These are phyloP conservation scores for Babesia sp. DNA, from an alignment of 169 alveolate species.

Conservation along the genomic window DNA sequence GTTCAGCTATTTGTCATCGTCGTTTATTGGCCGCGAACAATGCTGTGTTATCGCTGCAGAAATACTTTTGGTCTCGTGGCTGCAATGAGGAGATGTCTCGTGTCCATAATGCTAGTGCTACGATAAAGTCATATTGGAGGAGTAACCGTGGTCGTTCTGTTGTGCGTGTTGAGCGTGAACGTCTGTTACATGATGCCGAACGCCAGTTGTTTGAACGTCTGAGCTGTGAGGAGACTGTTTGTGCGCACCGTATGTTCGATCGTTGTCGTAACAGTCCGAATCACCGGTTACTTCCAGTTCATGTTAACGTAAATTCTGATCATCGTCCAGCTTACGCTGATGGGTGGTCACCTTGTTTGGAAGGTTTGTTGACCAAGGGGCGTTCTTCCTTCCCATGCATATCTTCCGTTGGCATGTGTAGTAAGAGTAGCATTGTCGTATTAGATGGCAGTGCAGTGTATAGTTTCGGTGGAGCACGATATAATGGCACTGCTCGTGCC, in stretches of 20 bases:
- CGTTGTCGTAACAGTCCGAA: background rate
- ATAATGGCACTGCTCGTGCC: background rate
- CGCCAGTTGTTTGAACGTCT: slow-evolving; percentile 18
- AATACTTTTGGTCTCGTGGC: slow-evolving; percentile 20
- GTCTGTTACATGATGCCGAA: background rate
- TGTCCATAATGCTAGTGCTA: background rate
- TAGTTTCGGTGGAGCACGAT: slow-evolving; percentile 16
- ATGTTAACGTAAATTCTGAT: slow-evolving; percentile 48
- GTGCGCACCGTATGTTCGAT: slow-evolving; percentile 27
- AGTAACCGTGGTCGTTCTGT: background rate
- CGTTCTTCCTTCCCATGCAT: slow-evolving; percentile 4
- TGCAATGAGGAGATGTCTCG: slow-evolving; percentile 4
- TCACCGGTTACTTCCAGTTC: slow-evolving; percentile 44
- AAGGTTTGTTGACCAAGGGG: slow-evolving; percentile 14
- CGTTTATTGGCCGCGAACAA: slow-evolving; percentile 9
- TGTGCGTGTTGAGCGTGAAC: slow-evolving; percentile 6
- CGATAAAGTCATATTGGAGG: slow-evolving; percentile 1
- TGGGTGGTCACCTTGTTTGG: slow-evolving; percentile 51
- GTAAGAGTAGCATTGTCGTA: slow-evolving; percentile 29
- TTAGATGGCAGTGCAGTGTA: slow-evolving; percentile 32
- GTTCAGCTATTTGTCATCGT: slow-evolving; percentile 4
- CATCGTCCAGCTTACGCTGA: slow-evolving; percentile 40
- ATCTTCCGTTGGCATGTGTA: slow-evolving; percentile 18
- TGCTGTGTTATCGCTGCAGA: slow-evolving; percentile 35
- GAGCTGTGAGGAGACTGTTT: slow-evolving; percentile 9